Base-by-base conservation (phyloP, 2,329 filamentous ascomycete genomes). In the Conoideocrella luteorostrata region DNA sequence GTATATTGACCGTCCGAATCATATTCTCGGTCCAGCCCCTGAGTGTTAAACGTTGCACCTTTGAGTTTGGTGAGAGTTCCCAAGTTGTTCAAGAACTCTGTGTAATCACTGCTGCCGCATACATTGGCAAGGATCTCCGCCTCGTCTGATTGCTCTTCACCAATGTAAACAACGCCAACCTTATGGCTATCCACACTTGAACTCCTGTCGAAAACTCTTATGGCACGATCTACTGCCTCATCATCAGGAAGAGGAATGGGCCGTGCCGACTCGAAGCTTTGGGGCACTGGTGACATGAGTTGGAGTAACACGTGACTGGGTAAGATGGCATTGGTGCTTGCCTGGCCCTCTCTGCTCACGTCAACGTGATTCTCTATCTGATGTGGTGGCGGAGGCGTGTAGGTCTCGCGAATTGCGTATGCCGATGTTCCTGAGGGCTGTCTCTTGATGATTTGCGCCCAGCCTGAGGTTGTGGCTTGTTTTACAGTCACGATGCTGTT, bases 171-270 rank as follows among this genome's bases (percentile, higher is more conserved):
- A 18, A 98, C 85, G 13, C 93, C 93, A 33, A 95, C 85, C 64
- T 95, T 96, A 71, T 97, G 89, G 6, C 89, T 89, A 63, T 98
- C 93, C 4, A 98, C 84, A 7, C 88, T 90, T 29, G 91, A 85
- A 51, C 81, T 94, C 24, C 84, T 81, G 63, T 98, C 93, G 61
- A 98, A 94, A 11, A 80, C 73, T 29, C 78, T 77, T 30, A 98
- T 82, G 1, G 88, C 84, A 52, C 91, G 80, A 29, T 80, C 75
- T 2, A 84, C 80, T 24, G 77, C 75, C 13, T 88, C 85, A 46
- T 85, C 75, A 22, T 72, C 66, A 0, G 89, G 88, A 6, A 97
- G 72, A 0, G 83, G 80, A 36, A 96, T 80, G 9, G 86, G 88
- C 37, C 84, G 84, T 44, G 77, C 67, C 9, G 75, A 70, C 20